phyloP scores from a whole-genome alignment of 106 monocot genomes.

The Posidonia australis region DNA sequence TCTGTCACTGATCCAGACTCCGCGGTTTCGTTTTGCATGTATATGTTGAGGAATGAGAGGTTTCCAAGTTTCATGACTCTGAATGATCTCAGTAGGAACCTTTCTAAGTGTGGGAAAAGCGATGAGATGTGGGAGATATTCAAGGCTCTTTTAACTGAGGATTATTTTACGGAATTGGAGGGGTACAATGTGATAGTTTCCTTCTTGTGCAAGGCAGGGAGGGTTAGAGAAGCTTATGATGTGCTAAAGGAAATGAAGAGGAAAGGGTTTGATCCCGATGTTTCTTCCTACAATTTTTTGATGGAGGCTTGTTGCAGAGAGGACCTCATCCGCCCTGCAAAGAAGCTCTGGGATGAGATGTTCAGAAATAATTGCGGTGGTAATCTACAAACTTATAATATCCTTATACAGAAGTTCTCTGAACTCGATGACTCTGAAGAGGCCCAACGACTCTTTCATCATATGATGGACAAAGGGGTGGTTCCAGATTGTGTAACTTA shows the following conservation, averaged over 20 bases:
- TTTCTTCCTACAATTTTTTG: conserved; percentile 59
- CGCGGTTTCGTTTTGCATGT: conserved; percentile 43
- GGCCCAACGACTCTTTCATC: conserved; percentile 37
- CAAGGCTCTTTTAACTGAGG: conserved; percentile 36
- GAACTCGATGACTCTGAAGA: conserved; percentile 47
- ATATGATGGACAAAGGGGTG: conserved; percentile 51
- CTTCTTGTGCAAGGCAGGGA: conserved; percentile 58
- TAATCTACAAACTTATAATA: conserved; percentile 70
- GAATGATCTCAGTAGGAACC: conserved; percentile 32
- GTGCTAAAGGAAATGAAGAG: conserved; percentile 74
- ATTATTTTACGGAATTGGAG: conserved; percentile 30
- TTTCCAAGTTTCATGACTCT: conserved; percentile 35
- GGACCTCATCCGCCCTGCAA: conserved; percentile 72
- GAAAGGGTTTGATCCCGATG: conserved; percentile 42
- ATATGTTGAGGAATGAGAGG: conserved; percentile 47
- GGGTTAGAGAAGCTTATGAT: conserved; percentile 70
- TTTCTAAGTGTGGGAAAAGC: conserved; percentile 38
- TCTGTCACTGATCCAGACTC: conserved; percentile 40
- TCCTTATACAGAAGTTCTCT: conserved; percentile 59
- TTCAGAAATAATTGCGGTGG: conserved; percentile 54
- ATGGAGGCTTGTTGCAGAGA: conserved; percentile 75
- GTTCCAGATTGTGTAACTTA: conserved; percentile 39
- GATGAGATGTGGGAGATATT: conserved; percentile 55
- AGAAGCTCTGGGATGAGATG: conserved; percentile 98
- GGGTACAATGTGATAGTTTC: conserved; percentile 45